Conservation (phyloP, 1,139 yeast species). For the Lodderomyces metapsilosis region DNA sequence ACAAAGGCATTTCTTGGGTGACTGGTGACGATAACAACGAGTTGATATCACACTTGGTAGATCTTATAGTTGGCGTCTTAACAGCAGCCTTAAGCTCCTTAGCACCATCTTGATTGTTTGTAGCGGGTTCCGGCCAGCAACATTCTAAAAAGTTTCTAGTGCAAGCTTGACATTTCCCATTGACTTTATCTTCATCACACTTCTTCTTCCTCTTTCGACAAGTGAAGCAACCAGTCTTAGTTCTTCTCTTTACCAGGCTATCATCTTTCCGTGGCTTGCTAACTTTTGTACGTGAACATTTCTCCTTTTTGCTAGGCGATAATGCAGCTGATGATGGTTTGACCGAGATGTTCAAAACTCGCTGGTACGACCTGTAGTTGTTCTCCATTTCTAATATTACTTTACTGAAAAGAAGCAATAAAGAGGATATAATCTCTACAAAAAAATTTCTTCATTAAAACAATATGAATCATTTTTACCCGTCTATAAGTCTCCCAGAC, state of each 20-base stretch:
- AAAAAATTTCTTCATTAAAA: too few species aligned
- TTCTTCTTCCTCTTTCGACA: slow-evolving; percentile 48
- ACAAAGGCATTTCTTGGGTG: slow-evolving; percentile 4
- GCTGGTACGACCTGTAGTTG: slow-evolving; percentile 41
- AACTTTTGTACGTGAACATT: slow-evolving; percentile 7
- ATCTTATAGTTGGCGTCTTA: slow-evolving; percentile 6
- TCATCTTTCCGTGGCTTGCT: slow-evolving; percentile 16
- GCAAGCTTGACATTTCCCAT: slow-evolving; percentile 50
- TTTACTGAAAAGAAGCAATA: too few species aligned
- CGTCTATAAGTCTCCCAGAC: too few species aligned
- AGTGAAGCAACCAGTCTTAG: slow-evolving; percentile 45
- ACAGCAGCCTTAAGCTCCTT: background rate
- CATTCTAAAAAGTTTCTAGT: slow-evolving; percentile 48
- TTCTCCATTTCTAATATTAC: slow-evolving; percentile 9
- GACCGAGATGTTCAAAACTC: slow-evolving; percentile 37
- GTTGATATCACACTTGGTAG: slow-evolving; percentile 16
- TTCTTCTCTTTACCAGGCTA: slow-evolving; percentile 27
- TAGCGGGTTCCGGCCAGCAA: slow-evolving; percentile 36
- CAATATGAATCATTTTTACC: too few species aligned
- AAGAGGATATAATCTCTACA: too few species aligned
- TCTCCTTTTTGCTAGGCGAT: slow-evolving; percentile 12
- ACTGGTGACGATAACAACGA: slow-evolving; percentile 13
- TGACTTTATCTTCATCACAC: slow-evolving; percentile 43
- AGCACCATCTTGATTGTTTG: slow-evolving; percentile 2
- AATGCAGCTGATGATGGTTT: slow-evolving; percentile 17